Percentiles rank a stretch among this genome's conserved stretches.
Evolutionary conservation across 225 moss, liverwort and hornwort genomes (phyloP).

Genomic region (Bryoerythrophyllum caledonicum): DNA sequence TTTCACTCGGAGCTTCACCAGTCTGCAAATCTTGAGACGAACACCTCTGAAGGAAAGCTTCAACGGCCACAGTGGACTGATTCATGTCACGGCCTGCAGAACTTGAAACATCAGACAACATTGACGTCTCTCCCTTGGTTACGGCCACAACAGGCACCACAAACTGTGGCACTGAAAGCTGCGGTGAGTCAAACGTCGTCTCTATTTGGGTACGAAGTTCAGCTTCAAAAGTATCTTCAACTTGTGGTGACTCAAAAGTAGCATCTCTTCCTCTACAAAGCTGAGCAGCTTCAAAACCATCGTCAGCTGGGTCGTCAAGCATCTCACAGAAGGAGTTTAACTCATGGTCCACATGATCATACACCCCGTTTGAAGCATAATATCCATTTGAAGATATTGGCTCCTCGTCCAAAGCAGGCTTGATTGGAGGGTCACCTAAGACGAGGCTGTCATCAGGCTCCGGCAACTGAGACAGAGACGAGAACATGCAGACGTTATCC

Average conservation of each 20-base stretch:
- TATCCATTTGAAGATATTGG: slow-evolving; percentile 9
- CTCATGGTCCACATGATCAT: background rate
- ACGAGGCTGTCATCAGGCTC: slow-evolving; percentile 35
- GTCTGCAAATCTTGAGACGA: background rate
- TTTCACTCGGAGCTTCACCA: slow-evolving; percentile 6
- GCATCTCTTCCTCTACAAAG: background rate
- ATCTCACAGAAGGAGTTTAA: background rate
- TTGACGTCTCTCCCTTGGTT: background rate
- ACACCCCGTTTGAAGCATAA: background rate
- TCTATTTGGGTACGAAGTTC: slow-evolving; percentile 8
- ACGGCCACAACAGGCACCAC: background rate
- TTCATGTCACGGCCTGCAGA: background rate
- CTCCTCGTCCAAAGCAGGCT: slow-evolving; percentile 23
- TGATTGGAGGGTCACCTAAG: slow-evolving; percentile 27
- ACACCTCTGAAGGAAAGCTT: background rate
- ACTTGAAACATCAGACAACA: background rate
- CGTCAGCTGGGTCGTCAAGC: background rate
- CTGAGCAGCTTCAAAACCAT: slow-evolving; percentile 20
- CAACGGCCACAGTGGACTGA: background rate
- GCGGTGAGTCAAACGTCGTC: slow-evolving; percentile 18
- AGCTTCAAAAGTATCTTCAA: slow-evolving; percentile 12
- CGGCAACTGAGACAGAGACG: slow-evolving; percentile 36
- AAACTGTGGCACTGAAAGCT: slow-evolving; percentile 12
- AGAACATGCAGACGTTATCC: slow-evolving; percentile 42
- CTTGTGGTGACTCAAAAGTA: slow-evolving; percentile 13